Base-by-base conservation (phyloP, 805 yeast genomes). In the Yarrowia yakushimensis region DNA sequence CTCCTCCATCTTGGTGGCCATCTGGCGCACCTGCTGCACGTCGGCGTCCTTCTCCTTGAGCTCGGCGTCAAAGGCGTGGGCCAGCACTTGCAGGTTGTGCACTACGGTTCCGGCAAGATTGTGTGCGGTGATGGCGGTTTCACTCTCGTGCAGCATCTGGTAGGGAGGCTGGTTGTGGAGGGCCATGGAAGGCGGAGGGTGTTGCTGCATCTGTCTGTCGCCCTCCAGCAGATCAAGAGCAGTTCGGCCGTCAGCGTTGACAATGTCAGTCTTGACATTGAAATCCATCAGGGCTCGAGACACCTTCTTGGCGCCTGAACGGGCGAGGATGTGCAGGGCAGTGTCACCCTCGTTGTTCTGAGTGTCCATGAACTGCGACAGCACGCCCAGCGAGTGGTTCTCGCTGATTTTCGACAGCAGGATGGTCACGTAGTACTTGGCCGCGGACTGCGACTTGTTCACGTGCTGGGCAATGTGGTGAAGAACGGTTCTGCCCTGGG, bases 301-400 rank as follows among this genome's bases (percentile, higher is more conserved):
- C 28, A 84, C 73, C 33, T 73, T 72, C 13, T 79, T 72, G 59
- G 86, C 82, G 3, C 81, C 81, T 9, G 82, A 75, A 36, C 83
- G 78, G 15, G 84, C 82, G 0, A 96, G 91, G 46, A 93, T 77
- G 69, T 90, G 96, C 54, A 91, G 75, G 7, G 96, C 90, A 0
- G 97, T 90, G 67, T 91, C 90, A 4, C 97, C 97, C 65, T 84
- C 80, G 22, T 78, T 79, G 73, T 94, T 98, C 70, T 84, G 89
- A 68, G 86, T 91, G 69, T 90, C 88, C 15, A 84, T 67, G 69
- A 82, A 70, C 22, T 73, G 75, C 22, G 70, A 63, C 9, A 76
- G 70, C 37, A 87, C 77, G 66, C 87, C 86, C 64, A 81, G 78
- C 11, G 87, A 82, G 60, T 84, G 85, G 27, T 79, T 78, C 66